Conservation (phyloP, 805 yeast genomes). For the Metschnikowia picachoensis region DNA sequence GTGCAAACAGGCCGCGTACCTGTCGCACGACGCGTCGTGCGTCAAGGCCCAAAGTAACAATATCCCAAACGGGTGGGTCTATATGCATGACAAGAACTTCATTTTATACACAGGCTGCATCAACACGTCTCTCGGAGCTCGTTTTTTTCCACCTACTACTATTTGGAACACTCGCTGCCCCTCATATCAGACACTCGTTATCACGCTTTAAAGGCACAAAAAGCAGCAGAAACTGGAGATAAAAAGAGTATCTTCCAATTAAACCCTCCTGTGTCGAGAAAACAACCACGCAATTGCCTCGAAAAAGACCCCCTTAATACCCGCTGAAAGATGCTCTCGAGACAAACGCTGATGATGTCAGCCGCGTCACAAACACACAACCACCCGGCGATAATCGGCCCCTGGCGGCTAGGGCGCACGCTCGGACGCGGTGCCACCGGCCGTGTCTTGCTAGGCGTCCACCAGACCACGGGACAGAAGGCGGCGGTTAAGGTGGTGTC, state of each 20-base stretch:
- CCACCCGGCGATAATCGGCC: slow-evolving; percentile 62
- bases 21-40: slow-evolving; percentile 14
- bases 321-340: slow-evolving; percentile 28
- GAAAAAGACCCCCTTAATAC: background rate
- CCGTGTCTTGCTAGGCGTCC: slow-evolving; percentile 70
- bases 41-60: slow-evolving; percentile 1
- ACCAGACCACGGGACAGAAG: slow-evolving; percentile 62
- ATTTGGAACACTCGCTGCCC: too few species aligned
- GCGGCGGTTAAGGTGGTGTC: slow-evolving; percentile 85
- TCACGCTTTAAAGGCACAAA: too few species aligned
- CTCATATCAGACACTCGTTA: too few species aligned
- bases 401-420: slow-evolving; percentile 78
- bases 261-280: too few species aligned
- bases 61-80: slow-evolving; percentile 4
- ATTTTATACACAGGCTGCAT: slow-evolving; percentile 5
- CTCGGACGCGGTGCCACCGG: slow-evolving; percentile 84
- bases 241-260: too few species aligned
- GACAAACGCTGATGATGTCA: slow-evolving; percentile 60
- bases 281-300: background rate
- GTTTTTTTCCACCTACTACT: background rate
- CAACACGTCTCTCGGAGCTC: slow-evolving; percentile 1
- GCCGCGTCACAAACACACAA: slow-evolving; percentile 43
- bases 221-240: background rate
- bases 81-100: background rate
- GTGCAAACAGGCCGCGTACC: slow-evolving; percentile 11